These are phyloP conservation scores for Aspergillus affinis DNA, from an alignment of 495 filamentous ascomycete species.

Conservation along the genomic window DNA sequence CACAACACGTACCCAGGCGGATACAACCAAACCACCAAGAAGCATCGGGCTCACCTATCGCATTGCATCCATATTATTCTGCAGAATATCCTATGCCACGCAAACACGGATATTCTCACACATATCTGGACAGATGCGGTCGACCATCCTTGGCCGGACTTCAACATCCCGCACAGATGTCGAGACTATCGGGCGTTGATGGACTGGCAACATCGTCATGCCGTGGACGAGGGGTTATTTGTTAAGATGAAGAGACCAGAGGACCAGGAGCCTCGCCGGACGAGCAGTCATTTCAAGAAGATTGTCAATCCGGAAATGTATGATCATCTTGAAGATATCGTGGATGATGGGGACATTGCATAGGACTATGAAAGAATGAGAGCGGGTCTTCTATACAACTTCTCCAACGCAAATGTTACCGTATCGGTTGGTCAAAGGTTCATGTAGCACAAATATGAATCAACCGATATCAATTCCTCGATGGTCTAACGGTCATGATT, in stretches of 20 bases:
- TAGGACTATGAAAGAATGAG: neutral
- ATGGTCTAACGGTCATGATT: neutral
- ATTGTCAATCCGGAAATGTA: neutral
- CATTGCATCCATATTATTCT: constrained; percentile 38
- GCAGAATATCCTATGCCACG: constrained; percentile 35
- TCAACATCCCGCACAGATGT: constrained; percentile 29
- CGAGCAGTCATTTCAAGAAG: neutral
- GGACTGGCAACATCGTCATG: constrained; percentile 12
- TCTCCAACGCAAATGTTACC: too few relatives aligned
- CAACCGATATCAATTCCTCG: neutral
- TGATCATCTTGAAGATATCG: neutral
- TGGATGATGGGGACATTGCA: neutral
- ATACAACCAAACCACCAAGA: neutral
- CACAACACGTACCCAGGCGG: neutral
- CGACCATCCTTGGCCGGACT: constrained; percentile 30
- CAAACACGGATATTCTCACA: constrained; percentile 31
- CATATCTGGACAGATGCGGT: constrained; percentile 27
- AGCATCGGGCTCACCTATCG: constrained; percentile 21
- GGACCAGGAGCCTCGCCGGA: neutral
- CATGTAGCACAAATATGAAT: too few relatives aligned
- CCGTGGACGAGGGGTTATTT: neutral
- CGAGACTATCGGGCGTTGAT: constrained; percentile 24
- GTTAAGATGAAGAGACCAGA: neutral
- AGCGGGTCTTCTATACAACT: too few relatives aligned
- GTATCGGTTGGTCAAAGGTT: too few relatives aligned